phyloP scores from a whole-genome alignment of 495 filamentous ascomycete genomes.

The Hypoxylon rickii region DNA sequence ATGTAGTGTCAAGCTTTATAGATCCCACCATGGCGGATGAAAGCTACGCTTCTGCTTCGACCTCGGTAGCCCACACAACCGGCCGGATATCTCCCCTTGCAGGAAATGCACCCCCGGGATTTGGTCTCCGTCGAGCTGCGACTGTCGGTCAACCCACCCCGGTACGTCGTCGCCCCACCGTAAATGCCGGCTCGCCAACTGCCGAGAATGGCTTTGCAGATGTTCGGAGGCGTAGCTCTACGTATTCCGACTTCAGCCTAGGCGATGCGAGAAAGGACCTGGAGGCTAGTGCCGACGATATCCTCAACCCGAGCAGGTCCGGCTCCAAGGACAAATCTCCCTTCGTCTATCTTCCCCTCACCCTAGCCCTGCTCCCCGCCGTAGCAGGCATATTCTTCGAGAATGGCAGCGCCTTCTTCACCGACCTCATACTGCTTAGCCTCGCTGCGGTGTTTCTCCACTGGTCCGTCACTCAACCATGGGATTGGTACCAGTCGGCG shows the following conservation, averaged over 20 bases:
- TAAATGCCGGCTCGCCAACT: conserved; percentile 14
- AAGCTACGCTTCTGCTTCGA: conserved; percentile 21
- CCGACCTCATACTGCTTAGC: conserved; percentile 79
- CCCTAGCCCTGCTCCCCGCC: conserved; percentile 82
- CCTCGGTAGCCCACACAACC: conserved; percentile 25
- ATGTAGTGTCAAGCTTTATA: conserved; percentile 17
- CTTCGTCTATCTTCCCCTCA: conserved; percentile 79
- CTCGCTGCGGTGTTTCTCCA: conserved; percentile 86
- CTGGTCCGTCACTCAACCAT: conserved; percentile 90
- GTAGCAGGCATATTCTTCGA: conserved; percentile 82
- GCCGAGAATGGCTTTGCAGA: conserved; percentile 33
- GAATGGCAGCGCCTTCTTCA: conserved; percentile 80
- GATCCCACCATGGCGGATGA: conserved; percentile 36
- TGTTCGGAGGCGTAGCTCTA: conserved; percentile 69
- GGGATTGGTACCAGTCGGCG: conserved; percentile 91
- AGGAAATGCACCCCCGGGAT: conserved; percentile 25
- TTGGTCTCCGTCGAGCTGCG: conserved; percentile 40
- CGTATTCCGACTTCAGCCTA: conserved; percentile 70
- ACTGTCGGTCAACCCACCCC: conserved; percentile 41
- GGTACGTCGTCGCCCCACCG: conserved; percentile 25
- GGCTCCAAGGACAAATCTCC: conserved; percentile 34
- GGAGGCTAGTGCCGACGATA: conserved; percentile 70
- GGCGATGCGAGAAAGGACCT: conserved; percentile 69
- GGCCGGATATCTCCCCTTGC: conserved; percentile 18
- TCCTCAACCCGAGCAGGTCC: conserved; percentile 67